Evolutionary conservation across 768 basidiomycete species (phyloP), one percentile per base, ranked within the genome.

Genomic region (Dioszegia hungarica): DNA sequence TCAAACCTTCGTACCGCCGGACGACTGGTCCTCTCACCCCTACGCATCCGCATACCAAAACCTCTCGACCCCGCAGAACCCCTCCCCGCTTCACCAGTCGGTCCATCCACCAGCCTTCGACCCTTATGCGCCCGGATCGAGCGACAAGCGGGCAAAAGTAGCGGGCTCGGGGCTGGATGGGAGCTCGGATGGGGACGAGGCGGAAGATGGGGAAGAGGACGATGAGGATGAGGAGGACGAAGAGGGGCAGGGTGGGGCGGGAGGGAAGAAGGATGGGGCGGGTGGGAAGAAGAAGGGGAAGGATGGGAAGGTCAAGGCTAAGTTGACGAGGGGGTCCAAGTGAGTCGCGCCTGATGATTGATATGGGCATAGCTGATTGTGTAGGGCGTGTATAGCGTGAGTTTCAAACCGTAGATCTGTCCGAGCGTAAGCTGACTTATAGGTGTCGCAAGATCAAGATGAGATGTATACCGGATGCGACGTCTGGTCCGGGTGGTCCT

Each of bases 361-460:
- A n/a, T 31, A 15, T 2, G 31, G 12, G 19, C 27, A 9, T 45
- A 50, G 33, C 49, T 31, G 24, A 36, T 28, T 19, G 37, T 33
- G 2, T 33, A 62, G 64, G 50, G 68, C 66, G 38, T 67, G 68
- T 59, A 64, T 67, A 28, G 64, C 66, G 39, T 61, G 25, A 44
- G 57, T 60, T 33, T 22, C 10, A 27, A n/a, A n/a, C n/a, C n/a
- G n/a, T n/a, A n/a, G n/a, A n/a, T n/a, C n/a, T 17, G 20, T 46
- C 22, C 25, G 25, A 34, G 14, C 28, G 14, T 36, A 5, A n/a
- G 33, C 47, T 49, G 33, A 49, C 22, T 3, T 49, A 11, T 28
- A 60, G 58, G 24, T 72, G 68, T 53, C 64, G 73, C 14, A 64
- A 71, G 48, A 68, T 76, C 56, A 76, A 76, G 54, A 76, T 76